These are phyloP conservation scores for Coemansia sp. DNA, from an alignment of 192 early-diverging fungal species.

Conservation along the genomic window DNA sequence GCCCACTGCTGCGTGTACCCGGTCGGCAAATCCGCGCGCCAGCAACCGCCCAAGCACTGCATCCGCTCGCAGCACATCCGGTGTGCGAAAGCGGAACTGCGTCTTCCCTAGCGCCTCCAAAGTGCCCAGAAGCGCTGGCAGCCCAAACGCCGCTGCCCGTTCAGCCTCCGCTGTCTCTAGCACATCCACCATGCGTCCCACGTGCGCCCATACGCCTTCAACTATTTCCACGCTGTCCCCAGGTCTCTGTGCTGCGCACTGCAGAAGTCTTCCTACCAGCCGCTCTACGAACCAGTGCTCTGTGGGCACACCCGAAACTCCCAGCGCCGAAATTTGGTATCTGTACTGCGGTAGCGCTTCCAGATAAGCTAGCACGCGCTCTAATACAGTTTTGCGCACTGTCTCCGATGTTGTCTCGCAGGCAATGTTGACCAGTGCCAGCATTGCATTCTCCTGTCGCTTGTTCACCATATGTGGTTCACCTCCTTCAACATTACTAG, in stretches of 20 bases:
- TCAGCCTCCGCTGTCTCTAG: slow-evolving; percentile 12
- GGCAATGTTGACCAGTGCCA: slow-evolving; percentile 51
- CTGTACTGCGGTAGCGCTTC: slow-evolving; percentile 30
- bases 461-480: slow-evolving; percentile 4
- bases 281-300: slow-evolving; percentile 38
- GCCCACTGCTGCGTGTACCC: slow-evolving; percentile 17
- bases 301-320: slow-evolving; percentile 10
- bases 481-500: background rate
- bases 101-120: slow-evolving; percentile 39
- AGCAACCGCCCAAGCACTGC: slow-evolving; percentile 22
- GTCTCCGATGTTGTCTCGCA: slow-evolving; percentile 9
- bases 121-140: slow-evolving; percentile 31
- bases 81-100: slow-evolving; percentile 20
- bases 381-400: slow-evolving; percentile 20
- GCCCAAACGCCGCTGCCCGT: slow-evolving; percentile 20
- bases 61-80: slow-evolving; percentile 29
- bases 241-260: slow-evolving; percentile 20
- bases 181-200: slow-evolving; percentile 22
- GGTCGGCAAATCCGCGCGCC: slow-evolving; percentile 8
- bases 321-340: slow-evolving; percentile 23
- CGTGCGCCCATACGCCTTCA: slow-evolving; percentile 32
- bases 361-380: slow-evolving; percentile 39
- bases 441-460: slow-evolving; percentile 51
- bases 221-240: slow-evolving; percentile 13
- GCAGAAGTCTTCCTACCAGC: slow-evolving; percentile 34